These are phyloP conservation scores for Termitomyces sp. DNA, from an alignment of 768 basidiomycete genomes.

Conservation along the genomic window DNA sequence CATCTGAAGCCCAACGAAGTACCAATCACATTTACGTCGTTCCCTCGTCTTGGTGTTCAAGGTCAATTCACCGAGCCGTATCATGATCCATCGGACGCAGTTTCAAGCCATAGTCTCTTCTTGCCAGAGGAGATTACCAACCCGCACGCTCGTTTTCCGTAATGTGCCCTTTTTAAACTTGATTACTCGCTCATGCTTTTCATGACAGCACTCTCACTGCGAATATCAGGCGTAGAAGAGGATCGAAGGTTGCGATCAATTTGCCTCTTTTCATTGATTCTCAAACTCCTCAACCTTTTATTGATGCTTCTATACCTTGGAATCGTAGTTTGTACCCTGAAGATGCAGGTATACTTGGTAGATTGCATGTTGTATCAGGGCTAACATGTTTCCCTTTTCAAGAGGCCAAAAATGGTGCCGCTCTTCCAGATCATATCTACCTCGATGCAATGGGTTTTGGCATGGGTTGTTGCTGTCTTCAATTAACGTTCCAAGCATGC, in stretches of 20 bases:
- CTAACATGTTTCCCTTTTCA: conserved; percentile 1
- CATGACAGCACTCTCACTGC: conserved; percentile 84
- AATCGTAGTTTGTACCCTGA: conserved; percentile 78
- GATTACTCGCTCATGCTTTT: conserved; percentile 8
- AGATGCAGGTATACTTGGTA: conserved; percentile 57
- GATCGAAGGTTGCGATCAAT: conserved; percentile 93
- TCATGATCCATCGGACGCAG: conserved; percentile 64
- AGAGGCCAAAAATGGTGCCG: conserved; percentile 91
- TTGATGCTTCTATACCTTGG: conserved; percentile 91
- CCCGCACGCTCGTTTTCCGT: conserved; percentile 98
- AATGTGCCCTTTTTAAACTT: conserved; percentile 9
- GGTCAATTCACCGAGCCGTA: conserved; percentile 93
- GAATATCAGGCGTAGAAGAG: conserved; percentile 86
- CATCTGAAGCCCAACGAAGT: conserved; percentile 83
- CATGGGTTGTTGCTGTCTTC: conserved; percentile 98
- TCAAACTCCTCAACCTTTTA: conserved; percentile 82
- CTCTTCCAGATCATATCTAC: conserved; percentile 87
- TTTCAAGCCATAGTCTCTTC: conserved; percentile 91
- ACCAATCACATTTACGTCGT: conserved; percentile 92
- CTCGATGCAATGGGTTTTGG: conserved; percentile 99
- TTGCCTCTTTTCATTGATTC: conserved; percentile 88
- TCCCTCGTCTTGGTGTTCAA: conserved; percentile 83
- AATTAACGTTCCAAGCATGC: conserved; percentile 96
- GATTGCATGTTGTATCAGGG: conserved; percentile 8
- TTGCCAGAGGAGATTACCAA: conserved; percentile 95